These are phyloP conservation scores for Artemisia argyi DNA, from an alignment of 129 eudicot species.

Conservation along the genomic window DNA sequence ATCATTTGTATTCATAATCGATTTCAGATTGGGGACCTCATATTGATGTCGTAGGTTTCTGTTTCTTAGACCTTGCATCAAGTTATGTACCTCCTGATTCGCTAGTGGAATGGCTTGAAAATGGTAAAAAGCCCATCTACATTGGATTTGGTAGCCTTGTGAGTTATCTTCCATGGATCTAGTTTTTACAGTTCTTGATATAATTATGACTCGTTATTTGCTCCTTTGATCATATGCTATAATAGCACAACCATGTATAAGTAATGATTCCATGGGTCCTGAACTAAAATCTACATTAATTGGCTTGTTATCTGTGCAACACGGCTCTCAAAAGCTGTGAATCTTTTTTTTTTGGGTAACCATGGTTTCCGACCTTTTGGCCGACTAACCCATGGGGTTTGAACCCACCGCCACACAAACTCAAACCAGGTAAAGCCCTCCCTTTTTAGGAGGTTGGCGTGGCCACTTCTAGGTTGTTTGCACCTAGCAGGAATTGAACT, in stretches of 20 bases:
- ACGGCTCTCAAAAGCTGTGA: no score
- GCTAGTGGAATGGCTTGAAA: slow-evolving; percentile 77
- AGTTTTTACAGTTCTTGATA: background rate
- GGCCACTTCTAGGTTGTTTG: no score
- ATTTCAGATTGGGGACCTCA: slow-evolving; percentile 90
- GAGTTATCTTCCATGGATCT: slow-evolving; percentile 41
- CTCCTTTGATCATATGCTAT: slow-evolving; percentile 1
- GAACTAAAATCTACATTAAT: no score
- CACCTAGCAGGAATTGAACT: no score
- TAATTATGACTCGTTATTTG: background rate
- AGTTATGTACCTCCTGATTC: slow-evolving; percentile 80
- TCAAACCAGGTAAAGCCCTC: no score
- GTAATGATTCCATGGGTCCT: no score
- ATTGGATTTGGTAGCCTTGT: slow-evolving; percentile 99
- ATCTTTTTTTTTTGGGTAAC: no score
- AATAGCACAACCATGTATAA: slow-evolving; percentile 15
- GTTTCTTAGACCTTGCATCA: slow-evolving; percentile 94
- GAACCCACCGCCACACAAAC: no score
- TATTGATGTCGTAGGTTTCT: slow-evolving; percentile 95
- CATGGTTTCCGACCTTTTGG: no score
- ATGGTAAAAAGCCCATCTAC: slow-evolving; percentile 76
- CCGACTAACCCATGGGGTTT: no score
- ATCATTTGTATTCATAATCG: slow-evolving; percentile 20
- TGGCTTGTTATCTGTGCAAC: no score
- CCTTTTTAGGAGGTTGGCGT: no score